These are phyloP conservation scores for Gymnopilus dilepis DNA, from an alignment of 768 basidiomycete genomes.

Conservation along the genomic window DNA sequence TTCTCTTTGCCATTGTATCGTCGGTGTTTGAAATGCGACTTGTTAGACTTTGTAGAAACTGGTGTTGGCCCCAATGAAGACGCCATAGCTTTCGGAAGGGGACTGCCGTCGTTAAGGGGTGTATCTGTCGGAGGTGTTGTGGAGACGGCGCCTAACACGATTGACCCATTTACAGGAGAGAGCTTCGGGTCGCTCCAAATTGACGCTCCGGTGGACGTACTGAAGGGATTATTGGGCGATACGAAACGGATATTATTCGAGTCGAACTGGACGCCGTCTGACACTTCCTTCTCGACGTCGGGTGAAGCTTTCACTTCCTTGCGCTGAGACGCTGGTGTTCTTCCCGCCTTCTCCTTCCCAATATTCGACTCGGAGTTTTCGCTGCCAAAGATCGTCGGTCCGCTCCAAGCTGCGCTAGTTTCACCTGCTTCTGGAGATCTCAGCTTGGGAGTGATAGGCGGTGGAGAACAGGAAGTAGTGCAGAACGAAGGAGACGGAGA, in stretches of 20 bases:
- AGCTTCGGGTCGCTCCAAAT: constrained; percentile 34
- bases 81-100: no score
- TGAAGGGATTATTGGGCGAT: constrained; percentile 21
- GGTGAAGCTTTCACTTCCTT: not conserved
- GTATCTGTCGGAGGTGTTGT: not conserved
- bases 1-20: not conserved
- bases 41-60: no score
- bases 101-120: constrained; percentile 8
- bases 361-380: not conserved
- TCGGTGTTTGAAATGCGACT: not conserved
- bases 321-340: not conserved
- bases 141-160: constrained; percentile 12
- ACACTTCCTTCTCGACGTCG: not conserved
- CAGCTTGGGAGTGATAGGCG: constrained; percentile 2
- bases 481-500: constrained; percentile 22
- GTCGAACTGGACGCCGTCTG: constrained; percentile 20
- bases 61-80: no score
- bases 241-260: constrained; percentile 29
- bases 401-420: not conserved
- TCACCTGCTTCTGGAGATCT: not conserved
- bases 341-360: not conserved
- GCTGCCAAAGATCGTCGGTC: not conserved
- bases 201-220: constrained; percentile 15
- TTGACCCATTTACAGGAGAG: constrained; percentile 27
- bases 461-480: not conserved